Percentiles rank a stretch among this genome's conserved stretches.
phyloP scores from a whole-genome alignment of 106 monocot species.

The Agapanthus africanus region DNA sequence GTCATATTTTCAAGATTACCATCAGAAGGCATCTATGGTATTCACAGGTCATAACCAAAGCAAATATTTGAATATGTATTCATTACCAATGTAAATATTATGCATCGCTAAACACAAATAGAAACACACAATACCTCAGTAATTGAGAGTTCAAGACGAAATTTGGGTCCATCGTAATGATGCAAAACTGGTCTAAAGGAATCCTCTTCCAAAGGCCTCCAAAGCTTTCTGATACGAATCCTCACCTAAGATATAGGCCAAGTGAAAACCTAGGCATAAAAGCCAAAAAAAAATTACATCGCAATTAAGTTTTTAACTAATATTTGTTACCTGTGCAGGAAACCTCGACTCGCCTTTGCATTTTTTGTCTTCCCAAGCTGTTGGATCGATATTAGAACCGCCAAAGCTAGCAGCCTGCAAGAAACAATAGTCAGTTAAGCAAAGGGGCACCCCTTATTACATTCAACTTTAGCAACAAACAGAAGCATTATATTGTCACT shows the following conservation, averaged over 20 bases:
- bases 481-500: not conserved
- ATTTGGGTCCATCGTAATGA: slow-evolving; percentile 94
- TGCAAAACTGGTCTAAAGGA: slow-evolving; percentile 89
- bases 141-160: slow-evolving; percentile 87
- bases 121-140: slow-evolving; percentile 50
- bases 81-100: not conserved
- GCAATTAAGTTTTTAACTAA: not conserved
- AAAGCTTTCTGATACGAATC: slow-evolving; percentile 71
- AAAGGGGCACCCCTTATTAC: not conserved
- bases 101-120: not conserved
- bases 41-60: not conserved
- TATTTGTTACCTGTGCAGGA: slow-evolving; percentile 55
- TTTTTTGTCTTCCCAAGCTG: slow-evolving; percentile 84
- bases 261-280: not conserved
- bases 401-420: slow-evolving; percentile 65
- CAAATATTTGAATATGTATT: not conserved
- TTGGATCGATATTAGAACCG: slow-evolving; percentile 76
- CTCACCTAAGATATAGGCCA: slow-evolving; percentile 41
- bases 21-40: too few relatives aligned
- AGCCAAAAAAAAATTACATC: not conserved
- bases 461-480: not conserved
- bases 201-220: slow-evolving; percentile 82
- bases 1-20: too few relatives aligned
- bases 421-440: not conserved
- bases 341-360: slow-evolving; percentile 78